A percentile compares a stretch with the other conserved stretches of the same genome.
phyloP scores from a whole-genome alignment of 2,329 filamentous ascomycete species.

The Berkeleyomyces rouxiae region DNA sequence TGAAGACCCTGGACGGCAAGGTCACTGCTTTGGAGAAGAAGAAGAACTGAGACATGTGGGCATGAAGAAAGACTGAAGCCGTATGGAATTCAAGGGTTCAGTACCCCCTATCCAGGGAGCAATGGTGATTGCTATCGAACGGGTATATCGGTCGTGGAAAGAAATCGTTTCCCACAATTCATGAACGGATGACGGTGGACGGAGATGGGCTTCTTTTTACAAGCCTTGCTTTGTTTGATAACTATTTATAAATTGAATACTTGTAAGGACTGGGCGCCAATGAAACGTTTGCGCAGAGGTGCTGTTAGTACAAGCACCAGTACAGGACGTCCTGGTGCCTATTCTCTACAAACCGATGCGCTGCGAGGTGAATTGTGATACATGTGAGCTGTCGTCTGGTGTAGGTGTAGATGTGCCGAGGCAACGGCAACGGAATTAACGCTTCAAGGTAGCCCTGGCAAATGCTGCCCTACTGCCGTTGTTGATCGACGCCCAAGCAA shows the following conservation, averaged over 20 bases:
- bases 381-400: no score
- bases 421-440: no score
- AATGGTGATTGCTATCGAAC: neutral
- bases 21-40: slow-evolving; percentile 45
- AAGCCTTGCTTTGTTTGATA: neutral
- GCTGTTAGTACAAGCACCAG: neutral
- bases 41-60: slow-evolving; percentile 39
- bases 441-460: no score
- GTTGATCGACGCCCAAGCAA: no score
- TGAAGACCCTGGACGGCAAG: slow-evolving; percentile 60
- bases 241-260: neutral
- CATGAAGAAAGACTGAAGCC: slow-evolving; percentile 41
- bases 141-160: neutral
- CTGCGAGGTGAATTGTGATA: no score
- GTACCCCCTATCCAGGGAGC: neutral
- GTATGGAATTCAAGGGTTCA: neutral
- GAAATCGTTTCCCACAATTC: neutral
- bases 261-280: neutral
- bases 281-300: neutral
- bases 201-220: slow-evolving; percentile 2
- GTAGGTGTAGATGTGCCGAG: no score
- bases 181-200: neutral
- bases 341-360: neutral
- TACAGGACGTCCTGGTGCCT: neutral
- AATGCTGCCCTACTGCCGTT: no score